These are phyloP conservation scores for Xylaria sp. DNA, from an alignment of 2,329 filamentous ascomycete species.

Conservation along the genomic window DNA sequence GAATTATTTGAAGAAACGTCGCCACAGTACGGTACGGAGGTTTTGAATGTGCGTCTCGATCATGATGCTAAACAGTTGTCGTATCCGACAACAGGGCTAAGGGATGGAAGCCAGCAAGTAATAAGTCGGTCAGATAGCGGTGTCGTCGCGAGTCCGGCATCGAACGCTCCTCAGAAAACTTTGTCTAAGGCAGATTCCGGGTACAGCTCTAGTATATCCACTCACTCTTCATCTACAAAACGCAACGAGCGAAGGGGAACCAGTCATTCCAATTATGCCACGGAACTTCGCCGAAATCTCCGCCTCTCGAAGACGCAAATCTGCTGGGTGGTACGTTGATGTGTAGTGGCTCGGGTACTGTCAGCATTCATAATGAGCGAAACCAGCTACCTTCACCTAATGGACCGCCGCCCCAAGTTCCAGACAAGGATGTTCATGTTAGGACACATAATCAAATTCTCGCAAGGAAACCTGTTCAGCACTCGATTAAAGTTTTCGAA, in stretches of 20 bases:
- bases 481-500: not conserved
- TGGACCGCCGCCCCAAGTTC: conserved; percentile 43
- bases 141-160: conserved; percentile 53
- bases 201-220: conserved; percentile 65
- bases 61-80: conserved; percentile 49
- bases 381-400: conserved; percentile 21
- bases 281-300: conserved; percentile 5
- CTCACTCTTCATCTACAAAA: conserved; percentile 55
- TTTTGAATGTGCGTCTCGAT: conserved; percentile 44
- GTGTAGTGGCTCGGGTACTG: not conserved
- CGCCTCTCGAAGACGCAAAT: not conserved
- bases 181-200: conserved; percentile 66
- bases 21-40: conserved; percentile 36
- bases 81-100: conserved; percentile 27
- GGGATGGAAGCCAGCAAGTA: conserved; percentile 31
- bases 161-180: conserved; percentile 49
- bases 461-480: not conserved
- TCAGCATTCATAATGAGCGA: not conserved
- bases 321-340: not conserved
- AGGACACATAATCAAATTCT: not conserved
- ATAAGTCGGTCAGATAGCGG: conserved; percentile 56
- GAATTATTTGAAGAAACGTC: conserved; percentile 52
- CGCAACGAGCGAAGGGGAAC: conserved; percentile 36
- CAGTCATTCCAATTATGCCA: conserved; percentile 25
- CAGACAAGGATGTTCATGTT: conserved; percentile 43